Base-by-base conservation (phyloP, 768 basidiomycete species). In the Scleroderma bovista region DNA sequence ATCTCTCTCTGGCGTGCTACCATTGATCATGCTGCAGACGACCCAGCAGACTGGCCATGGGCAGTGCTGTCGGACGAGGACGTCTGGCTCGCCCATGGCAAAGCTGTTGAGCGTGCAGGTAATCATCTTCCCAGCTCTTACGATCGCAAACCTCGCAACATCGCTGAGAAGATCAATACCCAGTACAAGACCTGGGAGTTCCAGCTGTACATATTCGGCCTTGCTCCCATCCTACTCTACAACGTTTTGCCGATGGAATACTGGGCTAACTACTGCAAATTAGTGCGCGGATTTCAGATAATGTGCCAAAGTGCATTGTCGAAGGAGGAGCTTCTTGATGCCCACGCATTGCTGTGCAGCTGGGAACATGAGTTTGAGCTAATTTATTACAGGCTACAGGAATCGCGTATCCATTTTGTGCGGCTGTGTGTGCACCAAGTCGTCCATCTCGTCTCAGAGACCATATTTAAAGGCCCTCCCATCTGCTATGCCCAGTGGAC, bases 351-450 rank as follows among this genome's bases (percentile, higher is more conserved):
- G 1, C 47, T 69, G 1, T 48, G 50, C 10, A 40, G 56, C 3
- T 71, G 67, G 54, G 47, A 60, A 7, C 44, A 40, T 1, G 67
- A 68, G 1, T 72, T 63, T 20, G 64, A 72, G 41, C 16, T 22
- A 1, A 10, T 67, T 0, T 72, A 71, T 40, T 58, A 59, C 44
- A 58, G 65, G 10, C 57, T 52, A 0, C 17, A 44, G 1, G 42
- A 44, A 0, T 57, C 65, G 20, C 57, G 53, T 0, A 12, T 73
- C 7, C 69, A 73, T 38, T 64, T 73, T 40, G 38, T 65, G 9
- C 39, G 55, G 1, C 69, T 61, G 0, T 51, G 51, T 22, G 51
- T 70, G 2, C 72, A 73, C 44, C 51, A 55, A 8, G 32, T 61
- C 3, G 10, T 46, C 2, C 71, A 73, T 48, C 22, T 65, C 5